phyloP scores from a whole-genome alignment of 2,329 filamentous ascomycete species.

The Rugonectria rugulosa region DNA sequence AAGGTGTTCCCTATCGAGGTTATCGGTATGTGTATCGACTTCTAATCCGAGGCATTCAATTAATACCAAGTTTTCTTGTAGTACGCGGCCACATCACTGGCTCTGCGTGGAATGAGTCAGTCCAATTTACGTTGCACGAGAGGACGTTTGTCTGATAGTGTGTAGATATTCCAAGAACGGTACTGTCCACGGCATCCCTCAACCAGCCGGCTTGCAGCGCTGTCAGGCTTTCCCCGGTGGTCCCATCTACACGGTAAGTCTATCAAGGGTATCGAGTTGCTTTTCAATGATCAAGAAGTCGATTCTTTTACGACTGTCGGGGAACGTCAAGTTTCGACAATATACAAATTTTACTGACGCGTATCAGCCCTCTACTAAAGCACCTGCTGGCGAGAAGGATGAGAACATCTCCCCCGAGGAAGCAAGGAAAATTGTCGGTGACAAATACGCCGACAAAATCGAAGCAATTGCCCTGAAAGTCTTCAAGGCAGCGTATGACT shows the following conservation, averaged over 20 bases:
- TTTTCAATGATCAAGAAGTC: too few species aligned
- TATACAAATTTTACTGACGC: constrained; percentile 53
- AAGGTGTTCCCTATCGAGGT: constrained; percentile 72
- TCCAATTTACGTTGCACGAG: too few species aligned
- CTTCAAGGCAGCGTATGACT: constrained; percentile 36
- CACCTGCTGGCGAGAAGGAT: constrained; percentile 77
- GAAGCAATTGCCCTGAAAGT: constrained; percentile 38
- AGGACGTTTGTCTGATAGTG: too few species aligned
- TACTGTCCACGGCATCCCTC: constrained; percentile 80
- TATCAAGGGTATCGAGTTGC: too few species aligned
- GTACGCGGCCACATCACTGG: constrained; percentile 93
- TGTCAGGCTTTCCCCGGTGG: constrained; percentile 71
- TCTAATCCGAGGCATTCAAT: too few species aligned
- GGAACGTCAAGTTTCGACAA: too few species aligned
- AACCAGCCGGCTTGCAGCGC: constrained; percentile 73
- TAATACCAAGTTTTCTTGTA: too few species aligned
- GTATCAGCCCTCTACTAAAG: constrained; percentile 84
- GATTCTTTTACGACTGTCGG: too few species aligned
- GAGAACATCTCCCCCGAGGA: constrained; percentile 83
- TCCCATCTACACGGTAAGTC: constrained; percentile 68
- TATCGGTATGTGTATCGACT: constrained; percentile 24
- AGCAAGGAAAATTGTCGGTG: constrained; percentile 52
- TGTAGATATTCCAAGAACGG: constrained; percentile 66
- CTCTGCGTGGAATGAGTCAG: constrained; percentile 76
- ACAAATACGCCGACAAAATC: constrained; percentile 40